Base-by-base conservation (phyloP, 2,329 filamentous ascomycete species). In the Cucurbitaria berberidis region DNA sequence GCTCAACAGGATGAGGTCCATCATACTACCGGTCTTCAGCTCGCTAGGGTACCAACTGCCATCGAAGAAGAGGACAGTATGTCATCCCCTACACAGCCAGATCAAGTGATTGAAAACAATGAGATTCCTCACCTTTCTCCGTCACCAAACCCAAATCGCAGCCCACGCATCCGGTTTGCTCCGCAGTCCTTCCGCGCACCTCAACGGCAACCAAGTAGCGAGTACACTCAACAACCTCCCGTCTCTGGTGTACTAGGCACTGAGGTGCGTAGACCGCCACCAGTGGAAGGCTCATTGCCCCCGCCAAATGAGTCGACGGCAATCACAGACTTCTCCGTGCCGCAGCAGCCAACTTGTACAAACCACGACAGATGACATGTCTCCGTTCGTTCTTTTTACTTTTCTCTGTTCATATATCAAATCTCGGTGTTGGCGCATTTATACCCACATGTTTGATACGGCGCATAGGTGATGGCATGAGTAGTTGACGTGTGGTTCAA, bases 341-440 rank as follows among this genome's bases (percentile, higher is more conserved):
- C 48, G 15, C 48, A 34, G 39, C 54, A 58, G n/a, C 48, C 55
- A 26, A 59, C 46, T 51, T 57, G 52, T 26, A 70, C 62, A 21
- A 66, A 72, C 47, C 69, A 73, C 54, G 61, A 73, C 52, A 66
- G 68, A 54, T 73, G 70, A 64, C 39, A 30, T 27, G 41, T 18
- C 9, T 15, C 29, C 22, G 29, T 21, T 30, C 21, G 29, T n/a
- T 29, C 46, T 44, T 45, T 41, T 51, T 44, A 43, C 54, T 57
- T 57, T 55, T 66, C 53, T 63, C 48, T 59, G 56, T 65, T 60
- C 55, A 58, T 64, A 57, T 63, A 56, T 55, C 45, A 49, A 59
- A 53, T 45, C 55, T 55, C 19, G 44, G 45, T 61, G 58, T 58
- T 48, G 50, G 53, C 57, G 60, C 57, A 51, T 63, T 59, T 67